Base-by-base conservation (phyloP, 2,329 filamentous ascomycete genomes). In the Huntiella omanensis region DNA sequence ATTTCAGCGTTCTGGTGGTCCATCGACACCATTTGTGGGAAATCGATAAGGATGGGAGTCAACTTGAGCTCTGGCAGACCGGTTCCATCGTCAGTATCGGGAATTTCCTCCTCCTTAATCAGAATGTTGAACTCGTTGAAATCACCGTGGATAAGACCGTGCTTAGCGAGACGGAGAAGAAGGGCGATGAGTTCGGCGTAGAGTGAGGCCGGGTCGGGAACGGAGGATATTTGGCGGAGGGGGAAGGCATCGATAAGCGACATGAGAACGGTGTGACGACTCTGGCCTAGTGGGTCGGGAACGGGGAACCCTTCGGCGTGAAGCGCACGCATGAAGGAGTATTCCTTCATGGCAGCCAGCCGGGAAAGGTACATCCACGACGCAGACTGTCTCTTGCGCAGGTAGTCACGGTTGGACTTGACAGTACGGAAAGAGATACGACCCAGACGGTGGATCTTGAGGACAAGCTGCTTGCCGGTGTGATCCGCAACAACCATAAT, bases 61-160 rank as follows among this genome's bases (percentile, higher is more conserved):
- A 93, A 65, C 33, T 61, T 69, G 19, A 50, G 17, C 4, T 32
- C 37, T 5, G 39, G 33, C 36, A 40, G 33, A 10, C 36, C 28
- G 10, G 28, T 40, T 11, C 36, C 43, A 12, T 54, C 56, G 46
- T 82, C 53, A 0, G 57, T 49, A 54, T 67, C 63, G 37, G 60
- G 52, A 2, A 59, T 58, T 5, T 68, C 62, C 4, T 62, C 60
- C 3, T 55, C 54, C 46, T 59, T 66, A 59, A 98, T 78, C 33
- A 98, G 67, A 52, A 98, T 88, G 60, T 98, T 98, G 70, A 98
- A 98, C 62, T 98, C 92, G 66, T 98, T 98, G 67, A 92, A 98
- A 60, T 98, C 91, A 51, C 91, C 91, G 59, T 98, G 91, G 51
- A 98, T 98, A 41, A 98, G 67, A 5, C 91, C 91, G 54, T 87